phyloP scores from a whole-genome alignment of 2,329 filamentous ascomycete genomes.

The Penicillium sp. region DNA sequence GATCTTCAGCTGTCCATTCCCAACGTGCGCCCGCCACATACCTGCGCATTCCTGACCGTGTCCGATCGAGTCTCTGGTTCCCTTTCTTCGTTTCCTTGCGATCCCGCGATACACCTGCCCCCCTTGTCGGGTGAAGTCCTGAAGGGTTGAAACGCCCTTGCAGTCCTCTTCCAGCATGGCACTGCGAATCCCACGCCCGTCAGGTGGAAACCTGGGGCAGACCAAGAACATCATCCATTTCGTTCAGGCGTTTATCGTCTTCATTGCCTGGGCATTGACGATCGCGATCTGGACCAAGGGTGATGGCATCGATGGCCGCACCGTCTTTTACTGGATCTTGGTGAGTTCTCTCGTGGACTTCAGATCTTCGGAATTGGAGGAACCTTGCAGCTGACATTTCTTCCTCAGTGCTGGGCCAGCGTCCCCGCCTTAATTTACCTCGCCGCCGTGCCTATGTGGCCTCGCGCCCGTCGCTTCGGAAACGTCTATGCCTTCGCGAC shows the following conservation, averaged over 20 bases:
- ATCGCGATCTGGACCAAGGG: conserved; percentile 58
- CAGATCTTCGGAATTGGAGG: not conserved
- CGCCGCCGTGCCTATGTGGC: conserved; percentile 60
- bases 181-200: conserved; percentile 28
- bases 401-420: conserved; percentile 56
- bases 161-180: conserved; percentile 21
- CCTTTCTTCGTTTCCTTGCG: not conserved
- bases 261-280: conserved; percentile 57
- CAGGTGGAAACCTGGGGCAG: conserved; percentile 50
- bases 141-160: conserved; percentile 22
- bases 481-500: conserved; percentile 60
- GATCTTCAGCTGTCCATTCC: not conserved
- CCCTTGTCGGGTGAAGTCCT: conserved; percentile 1
- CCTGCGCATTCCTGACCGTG: not conserved
- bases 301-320: conserved; percentile 53
- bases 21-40: not conserved
- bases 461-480: conserved; percentile 56
- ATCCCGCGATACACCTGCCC: not conserved
- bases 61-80: not conserved
- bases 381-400: conserved; percentile 8
- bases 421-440: conserved; percentile 60
- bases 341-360: conserved; percentile 38
- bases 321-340: conserved; percentile 58
- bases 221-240: conserved; percentile 57
- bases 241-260: conserved; percentile 55